phyloP scores from a whole-genome alignment of 2,329 filamentous ascomycete species.

The Setomelanomma holmii region DNA sequence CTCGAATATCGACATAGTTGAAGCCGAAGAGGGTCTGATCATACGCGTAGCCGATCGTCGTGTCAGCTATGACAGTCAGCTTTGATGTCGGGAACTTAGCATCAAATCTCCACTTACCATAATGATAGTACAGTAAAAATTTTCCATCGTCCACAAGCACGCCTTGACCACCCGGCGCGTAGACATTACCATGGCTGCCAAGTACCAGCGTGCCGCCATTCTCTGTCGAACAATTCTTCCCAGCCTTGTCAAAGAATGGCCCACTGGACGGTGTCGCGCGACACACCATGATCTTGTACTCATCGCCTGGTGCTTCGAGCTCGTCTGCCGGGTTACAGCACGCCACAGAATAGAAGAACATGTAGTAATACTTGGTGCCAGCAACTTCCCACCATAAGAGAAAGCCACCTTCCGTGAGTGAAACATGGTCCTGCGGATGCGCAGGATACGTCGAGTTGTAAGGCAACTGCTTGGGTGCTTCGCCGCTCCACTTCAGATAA shows the following conservation, averaged over 20 bases:
- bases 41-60: constrained; percentile 2
- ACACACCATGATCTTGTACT: constrained; percentile 71
- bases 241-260: constrained; percentile 53
- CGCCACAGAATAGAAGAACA: constrained; percentile 66
- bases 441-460: constrained; percentile 11
- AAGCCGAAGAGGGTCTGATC: constrained; percentile 12
- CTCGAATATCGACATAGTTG: constrained; percentile 12
- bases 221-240: constrained; percentile 51
- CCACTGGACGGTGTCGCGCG: constrained; percentile 58
- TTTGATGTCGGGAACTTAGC: not conserved
- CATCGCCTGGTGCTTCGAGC: constrained; percentile 60
- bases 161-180: constrained; percentile 44
- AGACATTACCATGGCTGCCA: constrained; percentile 58
- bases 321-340: constrained; percentile 64
- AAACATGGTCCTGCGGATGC: constrained; percentile 21
- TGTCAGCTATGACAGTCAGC: not conserved
- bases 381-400: not conserved
- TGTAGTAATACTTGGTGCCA: constrained; percentile 59
- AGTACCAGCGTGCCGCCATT: constrained; percentile 68
- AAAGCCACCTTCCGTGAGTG: constrained; percentile 57
- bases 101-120: constrained; percentile 6
- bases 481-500: constrained; percentile 8
- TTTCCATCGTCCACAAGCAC: constrained; percentile 26
- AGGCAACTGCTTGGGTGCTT: constrained; percentile 4
- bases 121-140: constrained; percentile 40